These are phyloP conservation scores for Tulasnella calospora DNA, from an alignment of 768 basidiomycete species.

Conservation along the genomic window DNA sequence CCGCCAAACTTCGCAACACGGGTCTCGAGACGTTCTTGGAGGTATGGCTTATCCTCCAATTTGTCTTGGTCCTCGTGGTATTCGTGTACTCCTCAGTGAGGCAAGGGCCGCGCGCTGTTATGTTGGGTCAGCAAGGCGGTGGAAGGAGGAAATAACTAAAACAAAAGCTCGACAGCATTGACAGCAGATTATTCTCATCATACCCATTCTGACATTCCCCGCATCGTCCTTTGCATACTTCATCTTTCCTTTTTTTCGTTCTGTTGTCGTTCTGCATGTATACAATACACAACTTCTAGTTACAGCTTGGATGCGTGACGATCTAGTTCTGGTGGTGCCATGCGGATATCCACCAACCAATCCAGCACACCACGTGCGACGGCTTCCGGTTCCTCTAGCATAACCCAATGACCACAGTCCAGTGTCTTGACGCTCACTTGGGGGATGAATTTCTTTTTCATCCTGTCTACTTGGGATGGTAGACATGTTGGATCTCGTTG, in stretches of 20 bases:
- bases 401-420: slow-evolving; percentile 63
- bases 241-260: not conserved
- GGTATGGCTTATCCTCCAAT: slow-evolving; percentile 82
- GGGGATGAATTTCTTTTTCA: slow-evolving; percentile 47
- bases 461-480: slow-evolving; percentile 40
- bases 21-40: slow-evolving; percentile 50
- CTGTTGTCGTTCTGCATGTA: not conserved
- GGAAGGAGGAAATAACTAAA: not conserved
- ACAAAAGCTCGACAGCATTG: not conserved
- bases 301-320: not conserved
- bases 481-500: slow-evolving; percentile 50
- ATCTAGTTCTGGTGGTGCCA: not conserved
- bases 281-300: not conserved
- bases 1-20: slow-evolving; percentile 24
- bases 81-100: slow-evolving; percentile 79
- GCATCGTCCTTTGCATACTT: not conserved
- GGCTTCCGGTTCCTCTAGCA: slow-evolving; percentile 56
- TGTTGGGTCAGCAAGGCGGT: slow-evolving; percentile 20
- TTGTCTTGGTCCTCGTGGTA: slow-evolving; percentile 63
- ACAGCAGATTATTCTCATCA: not conserved
- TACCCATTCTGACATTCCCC: not conserved
- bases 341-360: slow-evolving; percentile 32
- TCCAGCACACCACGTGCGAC: slow-evolving; percentile 47
- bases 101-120: slow-evolving; percentile 65
- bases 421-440: slow-evolving; percentile 50